Evolutionary conservation across 345 rosid species (phyloP), one percentile per base, ranked within the genome.

Genomic region (Lepidium aucheri): DNA sequence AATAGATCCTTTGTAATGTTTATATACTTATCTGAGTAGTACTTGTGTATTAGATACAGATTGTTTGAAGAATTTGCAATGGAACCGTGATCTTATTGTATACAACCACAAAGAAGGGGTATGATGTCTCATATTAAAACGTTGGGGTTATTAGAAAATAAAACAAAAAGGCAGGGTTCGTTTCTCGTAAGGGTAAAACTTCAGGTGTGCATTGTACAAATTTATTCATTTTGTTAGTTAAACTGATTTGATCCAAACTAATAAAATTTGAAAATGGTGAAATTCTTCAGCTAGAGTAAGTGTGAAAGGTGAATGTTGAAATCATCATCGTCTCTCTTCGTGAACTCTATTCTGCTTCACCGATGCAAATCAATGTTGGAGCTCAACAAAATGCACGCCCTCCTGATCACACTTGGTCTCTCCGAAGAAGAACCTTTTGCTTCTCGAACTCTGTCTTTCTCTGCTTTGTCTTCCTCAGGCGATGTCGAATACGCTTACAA

Each of bases 381-480:
- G 43, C 67, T 92, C n/a, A 76, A 70, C 60, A 85, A 81, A 69
- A 69, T 77, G 33, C 97, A 89, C 70, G 87, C 85, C 35, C 65
- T 87, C 2, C 32, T 83, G 7, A 53, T 83, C 66, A 74, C 82
- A 49, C 62, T 74, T 8, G 86, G 90, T 51, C 74, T 86, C 76
- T 78, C 86, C 32, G 76, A 79, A 7, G 80, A 79, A 26, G 83
- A 83, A 40, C 36, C 73, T 18, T 70, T 82, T 12, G 40, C 69
- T 11, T 85, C 93, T 8, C 82, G 64, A 63, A 40, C 86, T 53
- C 45, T 87, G 1, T 77, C 88, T 58, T 80, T 80, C 73, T 15
- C 85, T 53, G 83, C 89, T 30, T 69, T 85, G 11, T 80, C 89
- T 22, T 45, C 76, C 46, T 51, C 77, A 1, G 83, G 81, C 32